Conservation (phyloP, 2,329 filamentous ascomycete genomes). For the Talaromyces amestolkiae region DNA sequence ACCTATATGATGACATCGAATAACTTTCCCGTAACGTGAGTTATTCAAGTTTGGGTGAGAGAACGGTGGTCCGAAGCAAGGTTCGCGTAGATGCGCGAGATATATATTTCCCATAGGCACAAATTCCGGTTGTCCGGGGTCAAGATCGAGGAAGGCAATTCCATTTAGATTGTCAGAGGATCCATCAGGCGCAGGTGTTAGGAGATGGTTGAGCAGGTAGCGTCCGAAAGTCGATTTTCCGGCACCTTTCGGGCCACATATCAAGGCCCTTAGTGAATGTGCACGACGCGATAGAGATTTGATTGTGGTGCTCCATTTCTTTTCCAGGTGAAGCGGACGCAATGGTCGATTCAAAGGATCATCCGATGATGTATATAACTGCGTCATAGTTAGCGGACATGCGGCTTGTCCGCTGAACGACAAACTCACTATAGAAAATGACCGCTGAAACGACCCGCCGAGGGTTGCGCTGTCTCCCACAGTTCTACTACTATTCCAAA, state of each 20-base stretch:
- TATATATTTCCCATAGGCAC: constrained; percentile 59
- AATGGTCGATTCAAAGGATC: constrained; percentile 43
- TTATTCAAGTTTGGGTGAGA: constrained; percentile 48
- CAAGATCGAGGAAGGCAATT: constrained; percentile 58
- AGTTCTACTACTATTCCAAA: constrained; percentile 49
- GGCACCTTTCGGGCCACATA: constrained; percentile 56
- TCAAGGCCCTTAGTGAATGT: constrained; percentile 43
- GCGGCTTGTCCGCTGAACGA: not conserved
- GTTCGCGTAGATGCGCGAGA: constrained; percentile 51
- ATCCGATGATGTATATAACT: constrained; percentile 45
- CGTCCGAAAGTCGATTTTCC: constrained; percentile 62
- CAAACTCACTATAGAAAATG: constrained; percentile 42
- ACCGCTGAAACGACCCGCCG: constrained; percentile 32
- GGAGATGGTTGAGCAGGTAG: constrained; percentile 55
- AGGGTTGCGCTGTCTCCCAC: constrained; percentile 34
- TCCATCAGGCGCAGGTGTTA: constrained; percentile 41
- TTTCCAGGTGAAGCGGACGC: constrained; percentile 43
- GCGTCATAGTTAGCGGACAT: not conserved
- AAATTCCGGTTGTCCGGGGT: constrained; percentile 60
- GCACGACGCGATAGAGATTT: constrained; percentile 44
- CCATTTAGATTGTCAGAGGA: constrained; percentile 35
- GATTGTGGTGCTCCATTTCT: constrained; percentile 45
- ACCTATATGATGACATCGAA: constrained; percentile 56
- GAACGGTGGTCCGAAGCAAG: constrained; percentile 57
- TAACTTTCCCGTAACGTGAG: constrained; percentile 35